A percentile compares a stretch with the other conserved stretches of the same genome.
Conservation (phyloP, 768 basidiomycete species). For the Suillus tomentosus region DNA sequence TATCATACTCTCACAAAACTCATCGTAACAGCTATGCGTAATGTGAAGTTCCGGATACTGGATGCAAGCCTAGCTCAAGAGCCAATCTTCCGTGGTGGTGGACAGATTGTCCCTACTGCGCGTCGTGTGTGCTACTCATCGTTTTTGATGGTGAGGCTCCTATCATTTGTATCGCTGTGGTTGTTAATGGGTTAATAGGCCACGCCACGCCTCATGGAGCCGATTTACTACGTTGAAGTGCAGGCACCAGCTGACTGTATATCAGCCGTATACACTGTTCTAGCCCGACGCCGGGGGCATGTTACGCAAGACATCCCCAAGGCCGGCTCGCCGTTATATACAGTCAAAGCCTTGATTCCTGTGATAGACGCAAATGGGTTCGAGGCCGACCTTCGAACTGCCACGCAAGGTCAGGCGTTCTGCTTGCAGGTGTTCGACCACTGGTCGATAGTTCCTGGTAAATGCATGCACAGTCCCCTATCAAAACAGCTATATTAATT, state of each 20-base stretch:
- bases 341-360: constrained; percentile 96
- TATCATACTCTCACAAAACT: constrained; percentile 1
- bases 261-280: constrained; percentile 96
- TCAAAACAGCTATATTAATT: background rate
- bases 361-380: constrained; percentile 99
- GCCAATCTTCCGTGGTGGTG: constrained; percentile 96
- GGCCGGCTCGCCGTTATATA: constrained; percentile 96
- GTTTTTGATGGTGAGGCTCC: constrained; percentile 85
- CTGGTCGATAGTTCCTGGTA: constrained; percentile 98
- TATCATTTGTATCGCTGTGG: constrained; percentile 9
- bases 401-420: constrained; percentile 99
- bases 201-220: constrained; percentile 93
- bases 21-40: constrained; percentile 79
- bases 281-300: constrained; percentile 98
- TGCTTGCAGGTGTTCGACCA: constrained; percentile 97
- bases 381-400: constrained; percentile 95
- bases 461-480: constrained; percentile 27
- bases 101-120: constrained; percentile 99
- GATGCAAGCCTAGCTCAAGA: constrained; percentile 93
- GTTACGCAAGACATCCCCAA: constrained; percentile 98
- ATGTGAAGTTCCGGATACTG: constrained; percentile 95
- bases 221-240: constrained; percentile 99
- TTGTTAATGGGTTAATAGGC: constrained; percentile 53
- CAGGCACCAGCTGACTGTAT: constrained; percentile 99
- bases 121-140: constrained; percentile 98